Evolutionary conservation across 2,329 filamentous ascomycete species (phyloP).

Genomic region (Diplocarpon mali): DNA sequence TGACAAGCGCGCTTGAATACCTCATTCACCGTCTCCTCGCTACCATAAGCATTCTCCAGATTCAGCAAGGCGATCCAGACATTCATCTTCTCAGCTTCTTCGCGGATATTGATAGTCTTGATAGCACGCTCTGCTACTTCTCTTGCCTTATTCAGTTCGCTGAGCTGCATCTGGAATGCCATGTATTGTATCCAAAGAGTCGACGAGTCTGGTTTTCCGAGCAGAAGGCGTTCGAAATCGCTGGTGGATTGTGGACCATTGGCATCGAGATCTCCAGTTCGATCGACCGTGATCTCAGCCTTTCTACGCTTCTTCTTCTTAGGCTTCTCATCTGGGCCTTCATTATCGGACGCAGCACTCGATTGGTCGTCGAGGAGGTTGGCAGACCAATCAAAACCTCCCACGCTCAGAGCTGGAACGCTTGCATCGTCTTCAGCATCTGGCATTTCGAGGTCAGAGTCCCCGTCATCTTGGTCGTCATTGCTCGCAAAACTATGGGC

Average conservation of each 20-base stretch:
- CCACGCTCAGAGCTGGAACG: slow-evolving; percentile 50
- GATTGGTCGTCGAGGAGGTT: slow-evolving; percentile 43
- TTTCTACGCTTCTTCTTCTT: slow-evolving; percentile 70
- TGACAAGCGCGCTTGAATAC: slow-evolving; percentile 88
- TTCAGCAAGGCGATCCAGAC: slow-evolving; percentile 94
- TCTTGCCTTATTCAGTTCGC: slow-evolving; percentile 78
- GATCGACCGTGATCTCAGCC: slow-evolving; percentile 71
- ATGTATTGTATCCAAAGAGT: slow-evolving; percentile 94
- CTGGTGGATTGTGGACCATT: slow-evolving; percentile 80
- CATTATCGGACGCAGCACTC: slow-evolving; percentile 36
- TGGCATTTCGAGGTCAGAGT: slow-evolving; percentile 25
- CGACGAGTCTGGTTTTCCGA: slow-evolving; percentile 89
- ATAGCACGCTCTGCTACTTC: slow-evolving; percentile 85
- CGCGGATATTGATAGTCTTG: slow-evolving; percentile 79
- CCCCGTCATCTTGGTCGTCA: slow-evolving; percentile 19
- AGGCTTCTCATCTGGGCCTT: slow-evolving; percentile 29
- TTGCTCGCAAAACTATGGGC: slow-evolving; percentile 33
- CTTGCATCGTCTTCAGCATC: slow-evolving; percentile 22
- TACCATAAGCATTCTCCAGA: slow-evolving; percentile 83
- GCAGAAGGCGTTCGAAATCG: slow-evolving; percentile 86
- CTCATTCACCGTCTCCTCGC: slow-evolving; percentile 68
- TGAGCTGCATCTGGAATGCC: slow-evolving; percentile 93
- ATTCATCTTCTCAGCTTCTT: slow-evolving; percentile 87
- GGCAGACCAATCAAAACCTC: slow-evolving; percentile 82
- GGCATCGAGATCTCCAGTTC: slow-evolving; percentile 81